Evolutionary conservation across 176 grass and related monocot genomes (phyloP).

Genomic region (Cenchrus purpureus): DNA sequence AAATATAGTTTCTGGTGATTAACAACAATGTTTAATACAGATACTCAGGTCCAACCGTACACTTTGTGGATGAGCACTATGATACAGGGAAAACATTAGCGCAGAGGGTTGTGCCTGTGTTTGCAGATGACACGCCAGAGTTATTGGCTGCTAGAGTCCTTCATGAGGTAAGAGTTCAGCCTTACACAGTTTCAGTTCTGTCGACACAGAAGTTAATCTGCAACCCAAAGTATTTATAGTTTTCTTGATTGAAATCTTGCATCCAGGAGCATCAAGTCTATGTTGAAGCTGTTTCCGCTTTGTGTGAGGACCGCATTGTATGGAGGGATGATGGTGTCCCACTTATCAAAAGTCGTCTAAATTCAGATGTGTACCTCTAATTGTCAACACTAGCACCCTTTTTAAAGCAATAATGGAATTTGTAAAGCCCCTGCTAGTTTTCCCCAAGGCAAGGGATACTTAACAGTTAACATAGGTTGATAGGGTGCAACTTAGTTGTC

Average conservation of each 20-base stretch:
- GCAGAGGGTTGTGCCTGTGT: constrained; percentile 53
- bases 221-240: background rate
- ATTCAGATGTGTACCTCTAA: constrained; percentile 52
- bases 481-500: background rate
- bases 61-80: constrained; percentile 69
- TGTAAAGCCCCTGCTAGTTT: constrained; percentile 26
- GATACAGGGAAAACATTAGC: constrained; percentile 57
- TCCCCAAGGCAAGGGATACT: constrained; percentile 12
- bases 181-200: background rate
- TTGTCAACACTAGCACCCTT: background rate
- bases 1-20: background rate
- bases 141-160: constrained; percentile 63
- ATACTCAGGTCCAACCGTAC: constrained; percentile 56
- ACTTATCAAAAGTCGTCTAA: constrained; percentile 47
- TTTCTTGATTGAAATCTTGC: constrained; percentile 2
- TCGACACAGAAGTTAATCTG: background rate
- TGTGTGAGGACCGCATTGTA: constrained; percentile 71
- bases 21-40: constrained; percentile 27
- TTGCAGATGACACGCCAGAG: constrained; percentile 53
- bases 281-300: constrained; percentile 80
- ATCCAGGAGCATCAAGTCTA: constrained; percentile 78
- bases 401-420: constrained; percentile 25
- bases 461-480: background rate
- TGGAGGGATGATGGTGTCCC: constrained; percentile 84
- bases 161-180: constrained; percentile 43